Evolutionary conservation across 2,329 filamentous ascomycete genomes (phyloP), one percentile per base, ranked within the genome.

Genomic region (Pochonia chlamydosporia): DNA sequence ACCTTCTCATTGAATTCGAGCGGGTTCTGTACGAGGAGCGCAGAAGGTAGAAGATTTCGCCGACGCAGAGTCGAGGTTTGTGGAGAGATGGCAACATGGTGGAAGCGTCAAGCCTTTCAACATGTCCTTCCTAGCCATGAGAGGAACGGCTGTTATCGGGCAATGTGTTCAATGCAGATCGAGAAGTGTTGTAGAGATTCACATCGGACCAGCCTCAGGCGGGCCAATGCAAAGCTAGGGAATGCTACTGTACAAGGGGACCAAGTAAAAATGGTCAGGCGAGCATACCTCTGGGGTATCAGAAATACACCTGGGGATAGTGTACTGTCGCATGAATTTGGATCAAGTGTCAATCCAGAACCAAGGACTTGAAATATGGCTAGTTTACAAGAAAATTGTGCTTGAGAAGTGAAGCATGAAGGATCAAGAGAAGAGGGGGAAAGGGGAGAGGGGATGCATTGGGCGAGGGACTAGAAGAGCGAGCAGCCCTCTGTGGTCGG

Each of bases 361-460:
- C 20, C 13, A 4, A 23, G 21, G 20, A 8, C 18, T 23, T 39
- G 14, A 10, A 18, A 18, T 21, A 39, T 23, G 3, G 23, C 8
- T 23, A 24, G n/a, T 18, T 39, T 56, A 50, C 20, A 52, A 35
- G 33, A 49, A 37, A 40, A 48, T n/a, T n/a, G n/a, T n/a, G n/a
- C n/a, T n/a, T n/a, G 40, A 42, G 49, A 53, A 46, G 48, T n/a
- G 4, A 14, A 16, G 31, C 36, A 14, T 40, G 46, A 43, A 42
- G 45, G 44, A 49, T 49, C 50, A 49, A 53, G 47, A 43, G 40
- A 23, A 44, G 41, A 50, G 39, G 36, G 31, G 43, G 44, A 54
- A 49, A 33, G 31, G 43, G 44, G 53, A 49, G 40, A 44, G 46
- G 40, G 43, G 50, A 50, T 52, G 51, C 46, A 58, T 50, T n/a